Base-by-base conservation (phyloP, 2,329 filamentous ascomycete genomes). In the Onygenales sp. region DNA sequence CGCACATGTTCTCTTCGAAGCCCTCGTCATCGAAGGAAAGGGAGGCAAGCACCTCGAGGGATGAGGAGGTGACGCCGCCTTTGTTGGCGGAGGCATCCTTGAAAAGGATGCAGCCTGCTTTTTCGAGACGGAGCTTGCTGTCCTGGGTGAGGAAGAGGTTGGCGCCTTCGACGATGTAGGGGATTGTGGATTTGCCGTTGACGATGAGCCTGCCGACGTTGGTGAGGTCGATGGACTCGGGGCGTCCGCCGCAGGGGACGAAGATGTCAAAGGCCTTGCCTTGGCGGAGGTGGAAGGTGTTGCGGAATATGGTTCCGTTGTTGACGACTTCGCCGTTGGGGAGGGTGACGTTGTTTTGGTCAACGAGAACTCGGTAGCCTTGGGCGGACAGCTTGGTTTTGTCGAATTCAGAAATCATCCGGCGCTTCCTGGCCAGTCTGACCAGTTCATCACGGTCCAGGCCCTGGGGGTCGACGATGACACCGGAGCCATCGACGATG, bases 101-200 rank as follows among this genome's bases (percentile, higher is more conserved):
- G 84, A 90, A 96, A 42, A 98, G 74, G 63, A 97, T 83, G 66
- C 89, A 94, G 56, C 93, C 93, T n/a, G 92, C 91, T 63, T 89
- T 86, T 75, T 98, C 93, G 11, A 98, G 83, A 27, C 90, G 87
- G 53, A 97, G 80, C 77, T 97, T 97, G 63, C 92, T 92, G 64
- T 98, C 93, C 72, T 98, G 93, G 0, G 93, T 96, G 73, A 98
- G 94, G 81, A 98, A 98, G 52, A 98, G 78, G 70, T 97, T 98
- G 71, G 93, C 93, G 51, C 93, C 93, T 74, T 98, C 93, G 44
- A 98, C 92, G 52, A 98, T 93, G 74, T 94, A 98, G 0, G 92
- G 91, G 56, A 98, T 86, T 9, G 80, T 82, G 21, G 81, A 79
- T 76, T 95, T 96, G 73, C 91, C 90, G 58, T 95, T 84, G 67